Evolutionary conservation across 73 alveolate genomes (phyloP).

Genomic region (Paramecium pentaurelia): DNA sequence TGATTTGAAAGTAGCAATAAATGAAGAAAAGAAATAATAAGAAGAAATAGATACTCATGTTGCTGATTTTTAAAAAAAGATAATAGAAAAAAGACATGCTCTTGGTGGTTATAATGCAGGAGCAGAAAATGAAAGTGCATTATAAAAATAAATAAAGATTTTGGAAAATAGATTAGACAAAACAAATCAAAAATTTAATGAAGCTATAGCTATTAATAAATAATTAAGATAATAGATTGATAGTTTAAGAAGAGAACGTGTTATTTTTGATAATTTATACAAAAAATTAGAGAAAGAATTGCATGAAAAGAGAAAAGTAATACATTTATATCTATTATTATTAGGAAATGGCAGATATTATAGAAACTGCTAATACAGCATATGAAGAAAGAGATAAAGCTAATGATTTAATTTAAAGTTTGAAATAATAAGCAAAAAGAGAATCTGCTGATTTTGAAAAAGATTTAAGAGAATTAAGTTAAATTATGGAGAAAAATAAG

Average conservation of each 20-base stretch:
- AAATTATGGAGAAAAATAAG: constrained; percentile 53
- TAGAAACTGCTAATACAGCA: constrained; percentile 83
- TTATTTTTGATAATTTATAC: constrained; percentile 91
- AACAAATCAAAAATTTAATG: constrained; percentile 93
- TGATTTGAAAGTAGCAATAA: constrained; percentile 67
- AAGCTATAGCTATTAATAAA: constrained; percentile 94
- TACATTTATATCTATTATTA: not conserved
- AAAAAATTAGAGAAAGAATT: constrained; percentile 93
- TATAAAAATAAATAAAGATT: constrained; percentile 73
- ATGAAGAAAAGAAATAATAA: constrained; percentile 66
- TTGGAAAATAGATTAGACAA: constrained; percentile 95
- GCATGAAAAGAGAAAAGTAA: constrained; percentile 75
- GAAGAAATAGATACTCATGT: constrained; percentile 81
- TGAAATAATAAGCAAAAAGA: constrained; percentile 89
- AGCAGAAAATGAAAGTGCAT: constrained; percentile 79
- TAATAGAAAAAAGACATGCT: constrained; percentile 75
- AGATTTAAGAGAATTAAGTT: constrained; percentile 60
- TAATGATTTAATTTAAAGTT: constrained; percentile 85
- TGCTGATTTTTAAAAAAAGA: constrained; percentile 72
- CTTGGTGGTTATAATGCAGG: constrained; percentile 92
- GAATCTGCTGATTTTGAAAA: constrained; percentile 91
- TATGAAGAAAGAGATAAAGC: constrained; percentile 93
- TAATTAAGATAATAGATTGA: constrained; percentile 89
- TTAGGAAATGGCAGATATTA: constrained; percentile 86
- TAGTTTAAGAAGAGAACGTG: constrained; percentile 94